Base-by-base conservation (phyloP, 495 filamentous ascomycete species). In the Trypethelium eluteriae region DNA sequence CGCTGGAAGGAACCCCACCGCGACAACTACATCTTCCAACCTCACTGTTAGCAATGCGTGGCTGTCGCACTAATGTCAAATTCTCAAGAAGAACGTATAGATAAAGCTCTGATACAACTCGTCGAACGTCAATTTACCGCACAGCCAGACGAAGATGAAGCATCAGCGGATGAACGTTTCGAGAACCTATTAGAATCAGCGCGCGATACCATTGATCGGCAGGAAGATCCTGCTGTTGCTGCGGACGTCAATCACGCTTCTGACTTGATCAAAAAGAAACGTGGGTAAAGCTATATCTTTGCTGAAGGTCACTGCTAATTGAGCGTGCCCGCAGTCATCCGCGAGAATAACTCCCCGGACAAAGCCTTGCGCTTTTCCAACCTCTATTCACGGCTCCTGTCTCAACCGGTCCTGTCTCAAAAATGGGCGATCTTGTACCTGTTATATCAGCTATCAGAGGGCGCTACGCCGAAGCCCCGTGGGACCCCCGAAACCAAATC, bases 381-480 rank as follows among this genome's bases (percentile, higher is more conserved):
- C 73, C 82, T 98, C 61, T 96, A 93, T 78, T 89, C 90, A 46
- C 83, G 89, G 47, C 84, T 99, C 35, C 80, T 96, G 25, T 89
- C 92, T 36, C 88, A 95, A 70, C 93, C 93, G 3, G 93, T 98
- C 2, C 81, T 99, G 39, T 88, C 87, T 70, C 89, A 96, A 75
- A 99, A 98, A 84, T 97, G 93, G 92, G 92, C 89, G 2, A 96
- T 97, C 69, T 81, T 99, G 5, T 92, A 93, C 73, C 83, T 99
- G 53, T 85, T 99, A 32, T 88, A 92, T 72, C 88, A 89, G 70
- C 81, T 98, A 68, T 86, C 87, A 0, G 81, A 84, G 50, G 76
- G 82, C 61, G 80, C 80, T 7, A 76, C 70, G 59, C 75, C 77
- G 65, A 77, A 81, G 67, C 44, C 70, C 75, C 25, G 71, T 69